Evolutionary conservation across 2,329 filamentous ascomycete species (phyloP).

Genomic region (Rachicladosporium sp.): DNA sequence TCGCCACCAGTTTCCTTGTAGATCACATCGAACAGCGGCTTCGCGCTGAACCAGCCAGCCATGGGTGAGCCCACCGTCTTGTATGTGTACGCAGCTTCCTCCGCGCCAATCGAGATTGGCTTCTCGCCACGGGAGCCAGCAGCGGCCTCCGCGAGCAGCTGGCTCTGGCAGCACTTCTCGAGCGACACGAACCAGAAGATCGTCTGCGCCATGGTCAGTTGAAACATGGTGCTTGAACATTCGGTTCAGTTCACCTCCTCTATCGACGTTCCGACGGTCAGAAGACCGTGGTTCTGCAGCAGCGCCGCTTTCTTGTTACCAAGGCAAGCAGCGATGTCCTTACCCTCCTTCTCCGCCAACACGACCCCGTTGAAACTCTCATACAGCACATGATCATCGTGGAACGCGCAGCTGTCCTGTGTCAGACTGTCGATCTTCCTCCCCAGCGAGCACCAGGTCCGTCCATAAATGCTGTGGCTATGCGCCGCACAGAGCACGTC

Average conservation of each 20-base stretch:
- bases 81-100: conserved; percentile 56
- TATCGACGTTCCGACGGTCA: conserved; percentile 31
- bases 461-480: conserved; percentile 33
- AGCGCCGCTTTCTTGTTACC: conserved; percentile 31
- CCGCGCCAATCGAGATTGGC: conserved; percentile 55
- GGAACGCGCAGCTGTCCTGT: conserved; percentile 33
- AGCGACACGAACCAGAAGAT: conserved; percentile 31
- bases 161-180: conserved; percentile 30
- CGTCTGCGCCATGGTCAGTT: conserved; percentile 11
- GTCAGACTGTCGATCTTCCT: conserved; percentile 32
- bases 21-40: conserved; percentile 59
- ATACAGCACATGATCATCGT: conserved; percentile 30
- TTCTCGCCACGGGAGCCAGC: conserved; percentile 49
- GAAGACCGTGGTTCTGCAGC: conserved; percentile 33
- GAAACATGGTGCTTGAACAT: neutral
- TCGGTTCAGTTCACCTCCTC: conserved; percentile 21
- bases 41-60: conserved; percentile 59
- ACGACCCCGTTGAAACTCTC: conserved; percentile 36
- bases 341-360: conserved; percentile 32
- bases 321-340: conserved; percentile 29
- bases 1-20: conserved; percentile 47
- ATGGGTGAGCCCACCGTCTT: conserved; percentile 49
- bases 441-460: conserved; percentile 32
- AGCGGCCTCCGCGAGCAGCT: conserved; percentile 44
- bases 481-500: conserved; percentile 35